These are phyloP conservation scores for Taxillus chinensis DNA, from an alignment of 164 flowering plant genomes.

Conservation along the genomic window DNA sequence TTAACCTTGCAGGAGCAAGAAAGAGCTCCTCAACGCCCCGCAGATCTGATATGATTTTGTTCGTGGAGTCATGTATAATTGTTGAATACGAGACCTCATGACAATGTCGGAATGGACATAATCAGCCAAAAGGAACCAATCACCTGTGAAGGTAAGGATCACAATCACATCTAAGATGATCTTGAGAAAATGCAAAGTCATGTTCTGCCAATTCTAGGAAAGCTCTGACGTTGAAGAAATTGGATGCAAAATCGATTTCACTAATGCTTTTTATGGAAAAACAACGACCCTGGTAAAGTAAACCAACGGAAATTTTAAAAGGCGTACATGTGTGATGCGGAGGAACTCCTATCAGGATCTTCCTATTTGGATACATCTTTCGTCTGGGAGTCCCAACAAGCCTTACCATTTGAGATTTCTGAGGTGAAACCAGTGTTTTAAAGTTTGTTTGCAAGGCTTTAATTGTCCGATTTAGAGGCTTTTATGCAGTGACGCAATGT, in stretches of 20 bases:
- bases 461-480: too few species aligned
- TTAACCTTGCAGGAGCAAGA: constrained; percentile 46
- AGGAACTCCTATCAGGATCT: constrained; percentile 26
- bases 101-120: constrained; percentile 46
- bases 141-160: constrained; percentile 60
- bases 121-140: constrained; percentile 77
- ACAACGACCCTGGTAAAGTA: constrained; percentile 29
- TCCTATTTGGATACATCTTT: constrained; percentile 60
- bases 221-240: constrained; percentile 28
- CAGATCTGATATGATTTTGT: constrained; percentile 65
- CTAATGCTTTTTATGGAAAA: constrained; percentile 30
- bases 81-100: constrained; percentile 47
- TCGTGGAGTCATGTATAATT: constrained; percentile 73
- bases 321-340: constrained; percentile 30
- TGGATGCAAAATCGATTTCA: constrained; percentile 58
- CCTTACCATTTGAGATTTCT: too few species aligned
- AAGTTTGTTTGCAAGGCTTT: too few species aligned
- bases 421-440: too few species aligned
- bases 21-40: constrained; percentile 78
- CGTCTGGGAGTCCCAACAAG: constrained; percentile 47
- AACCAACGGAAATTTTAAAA: constrained; percentile 31
- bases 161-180: constrained; percentile 53
- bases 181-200: constrained; percentile 38
- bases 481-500: too few species aligned
- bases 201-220: constrained; percentile 46